These are phyloP conservation scores for Rubroshorea leprosula DNA, from an alignment of 345 rosid genomes.

Conservation along the genomic window DNA sequence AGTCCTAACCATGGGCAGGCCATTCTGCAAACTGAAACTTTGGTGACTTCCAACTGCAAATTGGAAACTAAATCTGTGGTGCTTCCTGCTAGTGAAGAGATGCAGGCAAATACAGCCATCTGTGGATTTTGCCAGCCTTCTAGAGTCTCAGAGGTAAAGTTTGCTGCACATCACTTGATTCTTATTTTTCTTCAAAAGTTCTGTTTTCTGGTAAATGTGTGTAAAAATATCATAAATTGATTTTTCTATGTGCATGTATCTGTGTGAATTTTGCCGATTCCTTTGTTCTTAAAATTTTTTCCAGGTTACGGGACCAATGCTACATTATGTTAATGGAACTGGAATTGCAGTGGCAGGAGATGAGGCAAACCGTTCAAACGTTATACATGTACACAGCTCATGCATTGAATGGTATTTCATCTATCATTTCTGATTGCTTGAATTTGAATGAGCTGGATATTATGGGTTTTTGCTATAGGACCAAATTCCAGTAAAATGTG, in stretches of 20 bases:
- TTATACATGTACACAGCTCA: too few relatives aligned
- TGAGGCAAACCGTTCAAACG: too few relatives aligned
- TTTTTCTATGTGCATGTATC: background rate
- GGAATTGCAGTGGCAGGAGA: too few relatives aligned
- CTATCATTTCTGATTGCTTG: background rate
- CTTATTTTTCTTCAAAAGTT: background rate
- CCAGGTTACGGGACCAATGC: too few relatives aligned
- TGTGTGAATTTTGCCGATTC: background rate
- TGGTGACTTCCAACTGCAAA: slow-evolving; percentile 16
- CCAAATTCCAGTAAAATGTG: background rate
- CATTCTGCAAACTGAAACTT: slow-evolving; percentile 16
- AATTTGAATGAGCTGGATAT: background rate
- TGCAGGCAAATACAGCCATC: slow-evolving; percentile 18
- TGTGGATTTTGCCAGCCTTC: slow-evolving; percentile 80
- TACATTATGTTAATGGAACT: too few relatives aligned
- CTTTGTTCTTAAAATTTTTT: too few relatives aligned
- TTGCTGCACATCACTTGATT: background rate
- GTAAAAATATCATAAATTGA: background rate
- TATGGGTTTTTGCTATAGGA: background rate
- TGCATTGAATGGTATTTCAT: too few relatives aligned
- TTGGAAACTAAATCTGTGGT: slow-evolving; percentile 5
- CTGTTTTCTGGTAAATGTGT: background rate
- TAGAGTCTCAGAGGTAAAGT: slow-evolving; percentile 47
- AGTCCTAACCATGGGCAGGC: slow-evolving; percentile 12
- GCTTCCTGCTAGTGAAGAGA: slow-evolving; percentile 6